These are phyloP conservation scores for Aechmea fasciata DNA, from an alignment of 176 grass and related monocot genomes.

Conservation along the genomic window DNA sequence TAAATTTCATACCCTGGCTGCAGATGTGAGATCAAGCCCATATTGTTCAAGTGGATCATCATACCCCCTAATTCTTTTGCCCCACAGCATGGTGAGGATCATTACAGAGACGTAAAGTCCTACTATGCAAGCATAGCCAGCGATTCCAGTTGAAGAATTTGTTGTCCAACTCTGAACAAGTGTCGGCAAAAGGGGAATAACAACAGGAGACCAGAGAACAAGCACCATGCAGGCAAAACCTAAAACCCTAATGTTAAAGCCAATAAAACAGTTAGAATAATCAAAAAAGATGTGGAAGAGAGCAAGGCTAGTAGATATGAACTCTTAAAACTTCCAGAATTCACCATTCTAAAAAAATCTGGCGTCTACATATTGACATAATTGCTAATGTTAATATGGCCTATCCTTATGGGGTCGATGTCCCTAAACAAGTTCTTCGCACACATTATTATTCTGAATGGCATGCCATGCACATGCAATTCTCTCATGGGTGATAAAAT, in stretches of 20 bases:
- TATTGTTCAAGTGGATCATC: constrained; percentile 78
- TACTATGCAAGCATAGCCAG: constrained; percentile 60
- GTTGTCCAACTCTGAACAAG: constrained; percentile 85
- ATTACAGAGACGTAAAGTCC: constrained; percentile 64
- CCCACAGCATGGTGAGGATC: constrained; percentile 84
- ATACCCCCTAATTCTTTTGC: constrained; percentile 84
- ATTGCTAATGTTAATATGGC: too few relatives aligned
- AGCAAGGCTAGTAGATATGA: background rate
- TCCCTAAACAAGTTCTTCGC: too few relatives aligned
- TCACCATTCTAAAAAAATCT: too few relatives aligned
- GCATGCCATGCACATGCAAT: too few relatives aligned
- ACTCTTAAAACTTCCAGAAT: background rate
- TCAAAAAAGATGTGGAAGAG: background rate
- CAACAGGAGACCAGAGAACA: constrained; percentile 86
- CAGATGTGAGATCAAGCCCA: constrained; percentile 58
- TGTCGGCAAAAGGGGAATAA: constrained; percentile 71
- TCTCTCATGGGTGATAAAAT: too few relatives aligned
- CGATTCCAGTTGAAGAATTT: constrained; percentile 50
- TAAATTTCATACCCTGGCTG: constrained; percentile 42
- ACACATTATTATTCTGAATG: too few relatives aligned
- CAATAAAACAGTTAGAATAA: constrained; percentile 2
- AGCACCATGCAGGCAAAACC: constrained; percentile 80
- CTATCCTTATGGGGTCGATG: background rate
- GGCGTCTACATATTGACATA: too few relatives aligned
- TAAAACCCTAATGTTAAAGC: constrained; percentile 43